These are phyloP conservation scores for Trichosporon asahii DNA, from an alignment of 1,284 basidiomycete species.

Conservation along the genomic window DNA sequence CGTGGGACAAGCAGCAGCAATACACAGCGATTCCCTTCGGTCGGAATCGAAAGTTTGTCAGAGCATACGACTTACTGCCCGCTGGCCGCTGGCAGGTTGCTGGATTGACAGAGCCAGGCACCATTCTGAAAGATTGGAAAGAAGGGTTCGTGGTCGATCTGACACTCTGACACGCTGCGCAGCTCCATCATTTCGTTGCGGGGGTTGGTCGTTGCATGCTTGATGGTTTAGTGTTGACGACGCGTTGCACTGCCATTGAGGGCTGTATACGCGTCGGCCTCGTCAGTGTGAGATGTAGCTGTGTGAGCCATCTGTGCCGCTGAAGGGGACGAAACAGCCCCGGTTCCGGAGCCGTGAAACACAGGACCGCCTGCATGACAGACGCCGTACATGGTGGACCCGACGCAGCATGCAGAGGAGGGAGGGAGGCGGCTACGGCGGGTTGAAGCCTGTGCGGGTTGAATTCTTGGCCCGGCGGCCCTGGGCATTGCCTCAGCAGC, in stretches of 20 bases:
- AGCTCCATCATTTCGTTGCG: background rate
- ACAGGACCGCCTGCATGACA: background rate
- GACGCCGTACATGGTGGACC: background rate
- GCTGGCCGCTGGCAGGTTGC: background rate
- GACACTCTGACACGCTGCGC: background rate
- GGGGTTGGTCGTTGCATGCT: background rate
- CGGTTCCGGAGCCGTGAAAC: slow-evolving; percentile 6
- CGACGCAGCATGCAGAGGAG: too few species aligned
- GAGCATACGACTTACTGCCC: background rate
- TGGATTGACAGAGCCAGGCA: background rate
- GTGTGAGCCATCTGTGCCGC: too few species aligned
- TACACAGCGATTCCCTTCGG: too few species aligned
- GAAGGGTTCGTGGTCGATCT: too few species aligned
- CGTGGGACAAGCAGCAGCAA: too few species aligned
- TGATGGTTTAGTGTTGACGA: too few species aligned
- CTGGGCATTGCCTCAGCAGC: background rate
- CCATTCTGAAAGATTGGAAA: background rate
- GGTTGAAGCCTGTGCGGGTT: background rate
- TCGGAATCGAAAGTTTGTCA: slow-evolving; percentile 1
- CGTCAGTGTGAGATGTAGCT: background rate
- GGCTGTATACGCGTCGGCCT: background rate
- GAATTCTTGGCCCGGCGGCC: slow-evolving; percentile 3
- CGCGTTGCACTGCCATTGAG: background rate
- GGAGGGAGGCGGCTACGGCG: background rate
- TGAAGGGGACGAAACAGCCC: background rate